Evolutionary conservation across 179 eudicot genomes (phyloP).

Genomic region (Amaranthus tricolor): DNA sequence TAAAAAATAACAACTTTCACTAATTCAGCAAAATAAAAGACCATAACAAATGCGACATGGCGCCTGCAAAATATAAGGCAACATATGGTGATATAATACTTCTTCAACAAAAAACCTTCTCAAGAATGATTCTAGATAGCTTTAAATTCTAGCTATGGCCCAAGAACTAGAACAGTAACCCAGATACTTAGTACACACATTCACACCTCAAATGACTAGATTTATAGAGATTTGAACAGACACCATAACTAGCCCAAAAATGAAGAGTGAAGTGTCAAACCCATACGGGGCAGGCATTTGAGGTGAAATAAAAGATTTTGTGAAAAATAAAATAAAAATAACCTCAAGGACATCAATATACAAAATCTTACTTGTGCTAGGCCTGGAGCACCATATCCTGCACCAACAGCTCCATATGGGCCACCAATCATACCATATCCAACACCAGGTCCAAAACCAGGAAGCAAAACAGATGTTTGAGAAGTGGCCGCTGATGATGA

Average conservation of each 20-base stretch:
- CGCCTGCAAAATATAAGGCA: background rate
- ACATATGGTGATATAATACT: background rate
- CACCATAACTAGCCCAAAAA: background rate
- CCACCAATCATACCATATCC: slow-evolving; percentile 80
- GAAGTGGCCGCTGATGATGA: slow-evolving; percentile 52
- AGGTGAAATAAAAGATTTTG: too few relatives aligned
- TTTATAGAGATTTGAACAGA: background rate
- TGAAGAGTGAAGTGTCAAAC: too few relatives aligned
- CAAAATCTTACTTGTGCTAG: slow-evolving; percentile 54
- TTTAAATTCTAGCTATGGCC: too few relatives aligned
- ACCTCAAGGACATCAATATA: background rate
- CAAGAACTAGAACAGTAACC: too few relatives aligned
- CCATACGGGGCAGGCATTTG: too few relatives aligned
- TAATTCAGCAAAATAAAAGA: background rate
- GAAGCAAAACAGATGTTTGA: slow-evolving; percentile 61
- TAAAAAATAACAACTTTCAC: background rate
- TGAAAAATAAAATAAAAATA: background rate
- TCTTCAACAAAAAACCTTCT: background rate
- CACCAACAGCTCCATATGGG: slow-evolving; percentile 60
- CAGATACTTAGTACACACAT: background rate
- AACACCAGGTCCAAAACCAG: slow-evolving; percentile 64
- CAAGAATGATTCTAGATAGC: background rate
- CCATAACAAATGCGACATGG: background rate
- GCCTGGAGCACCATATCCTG: slow-evolving; percentile 67
- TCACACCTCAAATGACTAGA: background rate